phyloP scores from a whole-genome alignment of 73 alveolate species.

The Breviolum minutum region DNA sequence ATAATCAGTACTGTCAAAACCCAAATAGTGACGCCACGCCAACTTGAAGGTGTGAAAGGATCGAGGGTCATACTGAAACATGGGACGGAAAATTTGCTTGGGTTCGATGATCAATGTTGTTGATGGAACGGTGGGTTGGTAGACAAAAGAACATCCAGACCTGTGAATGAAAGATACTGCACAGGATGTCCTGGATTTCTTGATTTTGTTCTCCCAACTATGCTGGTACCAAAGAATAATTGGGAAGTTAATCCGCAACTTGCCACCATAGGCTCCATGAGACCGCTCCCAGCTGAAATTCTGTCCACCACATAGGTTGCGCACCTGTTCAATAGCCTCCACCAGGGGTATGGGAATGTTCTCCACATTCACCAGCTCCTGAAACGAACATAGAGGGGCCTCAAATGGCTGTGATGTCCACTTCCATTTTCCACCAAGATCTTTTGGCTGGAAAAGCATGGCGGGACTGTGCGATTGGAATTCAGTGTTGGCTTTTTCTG shows the following conservation, averaged over 20 bases:
- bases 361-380: slow-evolving; percentile 81
- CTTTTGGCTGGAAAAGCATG: neutral
- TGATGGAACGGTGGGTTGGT: slow-evolving; percentile 83
- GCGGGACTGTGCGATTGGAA: neutral
- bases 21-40: slow-evolving; percentile 89
- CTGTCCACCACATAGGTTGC: slow-evolving; percentile 75
- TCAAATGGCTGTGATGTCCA: slow-evolving; percentile 68
- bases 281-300: slow-evolving; percentile 83
- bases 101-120: slow-evolving; percentile 75
- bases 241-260: slow-evolving; percentile 67
- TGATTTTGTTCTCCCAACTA: slow-evolving; percentile 91
- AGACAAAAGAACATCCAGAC: slow-evolving; percentile 68
- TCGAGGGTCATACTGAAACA: slow-evolving; percentile 54
- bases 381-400: slow-evolving; percentile 80
- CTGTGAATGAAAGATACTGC: slow-evolving; percentile 61
- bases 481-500: neutral
- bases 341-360: slow-evolving; percentile 31
- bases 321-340: slow-evolving; percentile 76
- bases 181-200: slow-evolving; percentile 80
- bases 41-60: slow-evolving; percentile 89
- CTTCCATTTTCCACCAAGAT: slow-evolving; percentile 43
- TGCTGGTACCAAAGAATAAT: slow-evolving; percentile 73
- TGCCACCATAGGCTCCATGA: slow-evolving; percentile 21
- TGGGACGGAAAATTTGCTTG: slow-evolving; percentile 78
- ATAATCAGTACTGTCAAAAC: slow-evolving; percentile 78